A percentile compares a stretch with the other conserved stretches of the same genome.
Conservation (phyloP, 2,329 filamentous ascomycete species). For the Alternaria dauci region DNA sequence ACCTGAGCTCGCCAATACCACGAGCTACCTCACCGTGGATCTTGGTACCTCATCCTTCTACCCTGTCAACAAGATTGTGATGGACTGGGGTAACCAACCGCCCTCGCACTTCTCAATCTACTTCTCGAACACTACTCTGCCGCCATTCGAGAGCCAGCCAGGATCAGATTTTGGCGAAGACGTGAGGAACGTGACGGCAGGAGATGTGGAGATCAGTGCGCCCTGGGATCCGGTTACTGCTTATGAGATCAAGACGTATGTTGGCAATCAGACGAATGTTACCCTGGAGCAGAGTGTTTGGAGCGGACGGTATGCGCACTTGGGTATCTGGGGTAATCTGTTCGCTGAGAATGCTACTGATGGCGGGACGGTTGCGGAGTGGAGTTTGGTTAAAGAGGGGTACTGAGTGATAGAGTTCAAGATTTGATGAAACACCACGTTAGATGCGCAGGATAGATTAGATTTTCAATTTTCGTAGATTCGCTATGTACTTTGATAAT, state of each 20-base stretch:
- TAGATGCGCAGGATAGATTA: background rate
- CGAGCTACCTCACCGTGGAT: conserved; percentile 66
- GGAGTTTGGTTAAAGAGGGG: conserved; percentile 49
- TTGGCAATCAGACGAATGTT: conserved; percentile 57
- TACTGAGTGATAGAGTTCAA: background rate
- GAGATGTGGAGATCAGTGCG: conserved; percentile 51
- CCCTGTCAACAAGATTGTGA: conserved; percentile 60
- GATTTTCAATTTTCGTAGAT: background rate
- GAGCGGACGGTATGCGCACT: conserved; percentile 56
- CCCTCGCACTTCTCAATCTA: conserved; percentile 63
- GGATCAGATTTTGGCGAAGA: background rate
- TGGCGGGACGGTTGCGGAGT: conserved; percentile 64
- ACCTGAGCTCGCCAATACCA: conserved; percentile 60
- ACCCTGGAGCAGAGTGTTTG: conserved; percentile 51
- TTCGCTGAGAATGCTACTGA: conserved; percentile 43
- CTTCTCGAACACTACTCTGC: conserved; percentile 61
- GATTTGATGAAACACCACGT: background rate
- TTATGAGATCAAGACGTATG: conserved; percentile 52
- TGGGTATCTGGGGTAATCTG: conserved; percentile 60
- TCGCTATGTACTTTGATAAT: background rate
- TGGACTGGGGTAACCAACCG: conserved; percentile 68
- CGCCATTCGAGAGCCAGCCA: conserved; percentile 24
- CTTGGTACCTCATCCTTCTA: conserved; percentile 51
- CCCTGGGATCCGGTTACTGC: conserved; percentile 51
- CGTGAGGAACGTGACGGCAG: conserved; percentile 26